These are phyloP conservation scores for Xylaria sp. DNA, from an alignment of 2,329 filamentous ascomycete genomes.

Conservation along the genomic window DNA sequence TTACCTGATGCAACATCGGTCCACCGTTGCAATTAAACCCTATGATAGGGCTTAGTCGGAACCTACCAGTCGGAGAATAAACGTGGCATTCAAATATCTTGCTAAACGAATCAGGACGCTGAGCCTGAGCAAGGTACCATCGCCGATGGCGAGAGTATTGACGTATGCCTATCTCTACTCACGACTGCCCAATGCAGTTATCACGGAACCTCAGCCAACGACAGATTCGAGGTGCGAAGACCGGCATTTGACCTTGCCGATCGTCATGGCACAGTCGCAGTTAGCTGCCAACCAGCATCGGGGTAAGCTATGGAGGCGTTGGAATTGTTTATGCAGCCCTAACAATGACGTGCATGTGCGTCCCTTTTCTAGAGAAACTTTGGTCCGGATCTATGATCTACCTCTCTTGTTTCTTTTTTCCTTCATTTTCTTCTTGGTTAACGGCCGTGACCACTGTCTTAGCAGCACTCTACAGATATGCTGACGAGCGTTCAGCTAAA, in stretches of 20 bases:
- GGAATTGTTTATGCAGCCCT: neutral
- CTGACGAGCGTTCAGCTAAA: neutral
- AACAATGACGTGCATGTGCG: neutral
- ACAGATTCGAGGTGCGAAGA: neutral
- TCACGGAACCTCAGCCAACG: neutral
- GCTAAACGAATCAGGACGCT: neutral
- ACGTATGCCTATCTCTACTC: neutral
- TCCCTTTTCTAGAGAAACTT: neutral
- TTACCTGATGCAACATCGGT: neutral
- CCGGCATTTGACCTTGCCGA: neutral
- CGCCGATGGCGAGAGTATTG: neutral
- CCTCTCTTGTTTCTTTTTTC: neutral
- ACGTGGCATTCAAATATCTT: neutral
- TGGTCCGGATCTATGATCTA: neutral
- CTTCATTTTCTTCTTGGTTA: neutral
- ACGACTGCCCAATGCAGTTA: neutral
- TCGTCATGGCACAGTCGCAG: neutral
- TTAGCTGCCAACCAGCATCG: neutral
- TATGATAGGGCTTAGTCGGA: constrained; percentile 21
- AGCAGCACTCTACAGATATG: neutral
- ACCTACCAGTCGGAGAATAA: neutral
- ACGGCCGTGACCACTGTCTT: neutral
- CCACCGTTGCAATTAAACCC: constrained; percentile 6
- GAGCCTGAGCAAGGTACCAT: neutral
- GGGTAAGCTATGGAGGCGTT: neutral